Conservation (phyloP, 306 rosid species). For the Oxytropis ochrocephala region DNA sequence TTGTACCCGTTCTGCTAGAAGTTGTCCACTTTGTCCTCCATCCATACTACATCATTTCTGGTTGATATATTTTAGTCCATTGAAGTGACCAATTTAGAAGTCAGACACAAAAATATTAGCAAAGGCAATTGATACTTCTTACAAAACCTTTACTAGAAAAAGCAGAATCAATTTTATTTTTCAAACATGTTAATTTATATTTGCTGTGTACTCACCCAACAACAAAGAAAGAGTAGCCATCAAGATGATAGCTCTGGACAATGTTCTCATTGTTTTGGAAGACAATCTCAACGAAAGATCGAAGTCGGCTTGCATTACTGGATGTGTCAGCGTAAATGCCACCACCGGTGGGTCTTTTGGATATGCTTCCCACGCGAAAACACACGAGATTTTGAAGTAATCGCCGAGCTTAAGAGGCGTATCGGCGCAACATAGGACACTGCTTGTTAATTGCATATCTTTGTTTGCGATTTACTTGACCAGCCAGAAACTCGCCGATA, state of each 20-base stretch:
- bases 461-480: constrained; percentile 69
- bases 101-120: background rate
- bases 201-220: constrained; percentile 61
- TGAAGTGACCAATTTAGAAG: too few species aligned
- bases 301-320: constrained; percentile 73
- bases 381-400: constrained; percentile 69
- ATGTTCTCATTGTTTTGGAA: constrained; percentile 86
- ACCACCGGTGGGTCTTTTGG: constrained; percentile 72
- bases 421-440: constrained; percentile 84
- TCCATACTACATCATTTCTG: constrained; percentile 74
- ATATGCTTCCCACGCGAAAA: constrained; percentile 81
- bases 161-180: too few species aligned
- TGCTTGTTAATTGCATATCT: constrained; percentile 85
- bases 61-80: too few species aligned
- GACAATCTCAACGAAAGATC: constrained; percentile 73
- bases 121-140: background rate
- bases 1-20: constrained; percentile 60
- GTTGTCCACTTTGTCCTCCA: constrained; percentile 84
- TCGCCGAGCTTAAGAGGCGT: constrained; percentile 93
- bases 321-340: constrained; percentile 86
- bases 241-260: constrained; percentile 80
- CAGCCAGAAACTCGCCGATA: constrained; percentile 60
- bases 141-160: too few species aligned
- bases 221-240: constrained; percentile 92
- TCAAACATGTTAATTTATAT: background rate